Evolutionary conservation across 192 early-diverging fungal genomes (phyloP).

Genomic region (Coemansia sp.): DNA sequence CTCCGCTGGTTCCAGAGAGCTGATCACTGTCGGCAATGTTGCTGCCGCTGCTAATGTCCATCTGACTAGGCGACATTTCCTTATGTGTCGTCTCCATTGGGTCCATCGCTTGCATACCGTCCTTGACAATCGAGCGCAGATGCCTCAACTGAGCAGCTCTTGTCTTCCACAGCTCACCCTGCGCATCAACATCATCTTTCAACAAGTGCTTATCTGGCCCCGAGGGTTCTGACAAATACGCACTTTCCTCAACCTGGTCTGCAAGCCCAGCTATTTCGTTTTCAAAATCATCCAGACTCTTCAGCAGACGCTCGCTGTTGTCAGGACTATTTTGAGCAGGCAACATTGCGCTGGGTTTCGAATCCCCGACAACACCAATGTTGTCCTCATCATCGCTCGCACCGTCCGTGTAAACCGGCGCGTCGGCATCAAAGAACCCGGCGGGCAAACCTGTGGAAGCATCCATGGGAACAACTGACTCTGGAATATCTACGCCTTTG

Average conservation of each 20-base stretch:
- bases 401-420: neutral
- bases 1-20: too few species aligned
- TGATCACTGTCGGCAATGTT: neutral
- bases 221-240: neutral
- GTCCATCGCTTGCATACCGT: constrained; percentile 22
- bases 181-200: neutral
- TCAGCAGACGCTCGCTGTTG: constrained; percentile 2
- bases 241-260: neutral
- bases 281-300: constrained; percentile 28
- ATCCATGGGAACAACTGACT: neutral
- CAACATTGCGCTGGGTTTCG: too few species aligned
- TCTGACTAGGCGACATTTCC: neutral
- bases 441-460: constrained; percentile 1
- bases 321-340: neutral
- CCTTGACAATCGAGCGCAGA: constrained; percentile 22
- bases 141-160: constrained; percentile 14
- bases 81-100: neutral
- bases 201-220: neutral
- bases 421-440: constrained; percentile 14
- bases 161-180: constrained; percentile 16
- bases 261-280: constrained; percentile 21
- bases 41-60: neutral
- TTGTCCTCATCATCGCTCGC: neutral
- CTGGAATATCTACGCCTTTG: neutral
- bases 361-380: neutral